These are phyloP conservation scores for Cadophora malorum DNA, from an alignment of 2,329 filamentous ascomycete species.

Conservation along the genomic window DNA sequence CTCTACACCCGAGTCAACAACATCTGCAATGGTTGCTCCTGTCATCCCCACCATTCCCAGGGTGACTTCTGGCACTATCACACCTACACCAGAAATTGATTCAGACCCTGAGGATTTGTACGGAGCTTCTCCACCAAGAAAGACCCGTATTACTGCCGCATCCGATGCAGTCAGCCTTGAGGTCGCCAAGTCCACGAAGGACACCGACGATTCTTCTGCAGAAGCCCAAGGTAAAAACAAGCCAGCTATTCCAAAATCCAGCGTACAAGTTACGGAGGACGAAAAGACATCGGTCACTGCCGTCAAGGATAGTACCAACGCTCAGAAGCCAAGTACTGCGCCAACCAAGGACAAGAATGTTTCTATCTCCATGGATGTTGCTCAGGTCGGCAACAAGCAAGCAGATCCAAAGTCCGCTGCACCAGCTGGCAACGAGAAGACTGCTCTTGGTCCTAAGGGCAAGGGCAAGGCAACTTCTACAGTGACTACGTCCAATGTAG, in stretches of 20 bases:
- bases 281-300: too few species aligned
- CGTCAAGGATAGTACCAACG: not conserved
- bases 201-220: not conserved
- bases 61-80: not conserved
- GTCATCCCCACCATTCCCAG: not conserved
- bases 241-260: not conserved
- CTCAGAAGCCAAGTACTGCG: not conserved
- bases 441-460: not conserved
- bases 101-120: conserved; percentile 8
- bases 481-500: not conserved
- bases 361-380: too few species aligned
- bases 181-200: not conserved
- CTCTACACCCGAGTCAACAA: not conserved
- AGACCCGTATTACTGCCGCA: not conserved
- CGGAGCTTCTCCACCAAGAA: conserved; percentile 13
- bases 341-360: not conserved
- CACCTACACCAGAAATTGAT: not conserved
- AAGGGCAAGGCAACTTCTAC: not conserved
- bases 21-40: not conserved
- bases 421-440: not conserved
- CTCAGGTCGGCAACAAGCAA: not conserved
- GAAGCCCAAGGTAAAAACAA: not conserved
- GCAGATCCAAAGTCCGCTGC: not conserved
- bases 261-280: not conserved
- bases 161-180: not conserved